Percentiles rank a stretch among this genome's conserved stretches.
Conservation (phyloP, 192 early-diverging fungal genomes). For the Backusella tarrabulga region DNA sequence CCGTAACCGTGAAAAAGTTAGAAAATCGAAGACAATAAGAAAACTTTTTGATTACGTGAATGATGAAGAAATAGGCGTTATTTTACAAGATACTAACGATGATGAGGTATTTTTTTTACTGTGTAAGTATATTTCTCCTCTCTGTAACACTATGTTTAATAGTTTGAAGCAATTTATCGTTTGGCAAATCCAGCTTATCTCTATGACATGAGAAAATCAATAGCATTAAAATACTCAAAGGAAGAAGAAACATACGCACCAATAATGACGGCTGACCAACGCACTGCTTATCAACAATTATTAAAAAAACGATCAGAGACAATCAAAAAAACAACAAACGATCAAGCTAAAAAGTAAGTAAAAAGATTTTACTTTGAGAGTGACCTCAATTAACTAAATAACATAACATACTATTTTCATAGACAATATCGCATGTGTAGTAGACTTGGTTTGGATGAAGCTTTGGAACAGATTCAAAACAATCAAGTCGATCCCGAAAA, state of each 20-base stretch:
- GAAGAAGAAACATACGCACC: constrained; percentile 24
- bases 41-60: constrained; percentile 16
- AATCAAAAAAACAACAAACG: constrained; percentile 74
- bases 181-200: constrained; percentile 78
- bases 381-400: not conserved
- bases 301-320: constrained; percentile 75
- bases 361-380: not conserved
- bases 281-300: constrained; percentile 77
- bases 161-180: constrained; percentile 79
- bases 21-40: constrained; percentile 54
- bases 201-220: constrained; percentile 60
- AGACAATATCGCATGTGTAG: constrained; percentile 67
- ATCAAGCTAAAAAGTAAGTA: constrained; percentile 62
- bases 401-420: not conserved
- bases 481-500: constrained; percentile 71
- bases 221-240: constrained; percentile 53
- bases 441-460: constrained; percentile 80
- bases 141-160: not conserved
- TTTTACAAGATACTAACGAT: constrained; percentile 71
- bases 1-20: constrained; percentile 72
- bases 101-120: constrained; percentile 58
- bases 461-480: constrained; percentile 78
- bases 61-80: constrained; percentile 69
- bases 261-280: constrained; percentile 76
- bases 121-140: constrained; percentile 42